A percentile compares a stretch with the other conserved stretches of the same genome.
Conservation (phyloP, 768 basidiomycete species). For the Boletus rubescentipes region DNA sequence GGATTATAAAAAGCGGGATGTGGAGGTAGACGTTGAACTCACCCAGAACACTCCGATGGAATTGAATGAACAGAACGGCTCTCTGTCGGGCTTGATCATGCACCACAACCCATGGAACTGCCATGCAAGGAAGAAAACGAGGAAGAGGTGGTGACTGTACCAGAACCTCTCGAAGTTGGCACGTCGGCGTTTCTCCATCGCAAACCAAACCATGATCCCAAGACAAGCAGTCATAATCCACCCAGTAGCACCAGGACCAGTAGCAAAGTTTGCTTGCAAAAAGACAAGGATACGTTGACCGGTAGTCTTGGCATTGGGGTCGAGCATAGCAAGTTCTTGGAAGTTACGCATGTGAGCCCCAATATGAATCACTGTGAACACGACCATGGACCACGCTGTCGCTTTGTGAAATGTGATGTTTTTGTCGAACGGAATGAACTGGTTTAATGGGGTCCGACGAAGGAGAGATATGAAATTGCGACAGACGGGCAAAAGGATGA, state of each 20-base stretch:
- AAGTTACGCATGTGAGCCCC: slow-evolving; percentile 88
- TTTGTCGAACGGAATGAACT: slow-evolving; percentile 91
- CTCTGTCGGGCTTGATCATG: slow-evolving; percentile 89
- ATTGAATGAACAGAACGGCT: slow-evolving; percentile 84
- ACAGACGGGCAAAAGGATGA: slow-evolving; percentile 94
- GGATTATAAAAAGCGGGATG: slow-evolving; percentile 5
- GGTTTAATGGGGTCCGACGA: slow-evolving; percentile 81
- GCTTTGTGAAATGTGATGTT: slow-evolving; percentile 90
- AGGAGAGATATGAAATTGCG: slow-evolving; percentile 91
- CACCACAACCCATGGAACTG: slow-evolving; percentile 97
- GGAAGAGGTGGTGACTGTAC: slow-evolving; percentile 87
- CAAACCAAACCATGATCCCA: slow-evolving; percentile 80
- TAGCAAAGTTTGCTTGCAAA: slow-evolving; percentile 74
- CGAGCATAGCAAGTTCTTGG: slow-evolving; percentile 56
- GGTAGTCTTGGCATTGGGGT: slow-evolving; percentile 51
- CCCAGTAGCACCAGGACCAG: slow-evolving; percentile 79
- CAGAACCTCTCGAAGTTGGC: slow-evolving; percentile 87
- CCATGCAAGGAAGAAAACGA: slow-evolving; percentile 92
- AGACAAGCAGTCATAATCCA: slow-evolving; percentile 85
- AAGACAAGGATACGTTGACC: slow-evolving; percentile 66
- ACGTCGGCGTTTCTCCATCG: slow-evolving; percentile 75
- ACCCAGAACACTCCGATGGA: slow-evolving; percentile 96
- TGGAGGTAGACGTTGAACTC: slow-evolving; percentile 24
- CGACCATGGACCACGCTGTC: slow-evolving; percentile 87
- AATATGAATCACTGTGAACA: slow-evolving; percentile 74